Percentiles rank a stretch among this genome's conserved stretches.
phyloP scores from a whole-genome alignment of 352 stramenopile species.

The Phytophthora constricta region DNA sequence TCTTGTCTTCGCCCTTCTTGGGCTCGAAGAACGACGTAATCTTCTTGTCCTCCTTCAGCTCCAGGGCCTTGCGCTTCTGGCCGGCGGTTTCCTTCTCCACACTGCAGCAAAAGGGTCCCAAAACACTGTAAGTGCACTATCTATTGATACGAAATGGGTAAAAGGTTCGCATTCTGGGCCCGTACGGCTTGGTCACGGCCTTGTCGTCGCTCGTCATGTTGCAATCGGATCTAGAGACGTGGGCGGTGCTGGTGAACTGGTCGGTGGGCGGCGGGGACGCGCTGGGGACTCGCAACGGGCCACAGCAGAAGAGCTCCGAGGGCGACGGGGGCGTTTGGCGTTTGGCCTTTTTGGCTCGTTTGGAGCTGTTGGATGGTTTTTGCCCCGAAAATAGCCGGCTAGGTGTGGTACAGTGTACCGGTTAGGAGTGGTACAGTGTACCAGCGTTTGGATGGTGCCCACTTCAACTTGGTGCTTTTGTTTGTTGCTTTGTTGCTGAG shows the following conservation, averaged over 20 bases:
- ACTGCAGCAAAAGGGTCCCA: constrained; percentile 24
- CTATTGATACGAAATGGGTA: not conserved
- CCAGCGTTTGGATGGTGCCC: not conserved
- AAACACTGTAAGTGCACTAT: constrained; percentile 6
- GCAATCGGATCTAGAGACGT: constrained; percentile 7
- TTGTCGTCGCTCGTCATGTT: constrained; percentile 50
- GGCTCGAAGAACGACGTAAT: constrained; percentile 38
- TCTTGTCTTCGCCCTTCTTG: constrained; percentile 7
- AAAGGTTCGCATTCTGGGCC: not conserved
- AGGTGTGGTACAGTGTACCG: constrained; percentile 16
- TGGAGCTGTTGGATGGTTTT: constrained; percentile 18
- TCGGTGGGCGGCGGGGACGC: constrained; percentile 11
- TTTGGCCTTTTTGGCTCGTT: too few relatives aligned
- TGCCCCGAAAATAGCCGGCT: constrained; percentile 26
- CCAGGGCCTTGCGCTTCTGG: constrained; percentile 54
- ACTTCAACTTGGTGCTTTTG: constrained; percentile 30
- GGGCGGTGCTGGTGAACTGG: not conserved
- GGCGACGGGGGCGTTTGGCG: constrained; percentile 3
- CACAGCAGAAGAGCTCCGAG: constrained; percentile 2
- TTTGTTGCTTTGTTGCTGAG: not conserved
- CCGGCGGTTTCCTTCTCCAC: constrained; percentile 42
- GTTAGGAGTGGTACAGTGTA: constrained; percentile 15
- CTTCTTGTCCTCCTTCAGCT: constrained; percentile 32
- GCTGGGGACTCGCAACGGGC: constrained; percentile 32
- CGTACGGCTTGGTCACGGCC: constrained; percentile 50